Conservation (phyloP, 2,329 filamentous ascomycete genomes). For the Ceratocystis diversiconidia region DNA sequence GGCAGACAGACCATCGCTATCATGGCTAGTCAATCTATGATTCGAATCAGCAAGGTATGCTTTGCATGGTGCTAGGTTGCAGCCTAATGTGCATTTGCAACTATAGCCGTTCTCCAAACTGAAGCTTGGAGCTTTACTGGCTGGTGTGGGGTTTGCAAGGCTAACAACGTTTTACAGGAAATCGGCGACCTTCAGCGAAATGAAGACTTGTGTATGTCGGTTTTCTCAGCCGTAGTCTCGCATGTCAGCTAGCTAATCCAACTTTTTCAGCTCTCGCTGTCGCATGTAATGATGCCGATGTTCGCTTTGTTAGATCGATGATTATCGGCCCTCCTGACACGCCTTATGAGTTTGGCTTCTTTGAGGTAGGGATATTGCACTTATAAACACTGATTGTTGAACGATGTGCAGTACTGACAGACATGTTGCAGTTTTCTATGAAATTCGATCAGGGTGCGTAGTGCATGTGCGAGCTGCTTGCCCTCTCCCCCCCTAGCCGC, state of each 20-base stretch:
- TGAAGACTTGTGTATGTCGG: constrained; percentile 60
- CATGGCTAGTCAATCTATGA: constrained; percentile 75
- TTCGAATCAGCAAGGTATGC: constrained; percentile 67
- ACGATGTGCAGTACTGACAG: not conserved
- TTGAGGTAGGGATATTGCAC: constrained; percentile 47
- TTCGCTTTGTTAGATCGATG: constrained; percentile 72
- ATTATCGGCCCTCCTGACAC: constrained; percentile 89
- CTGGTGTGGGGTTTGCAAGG: constrained; percentile 11
- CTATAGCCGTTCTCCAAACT: no score
- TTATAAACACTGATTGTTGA: no score
- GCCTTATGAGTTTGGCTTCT: constrained; percentile 94
- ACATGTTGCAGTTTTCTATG: constrained; percentile 48
- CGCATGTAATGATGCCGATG: constrained; percentile 73
- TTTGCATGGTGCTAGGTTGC: not conserved
- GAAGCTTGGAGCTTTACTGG: no score
- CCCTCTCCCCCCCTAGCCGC: not conserved
- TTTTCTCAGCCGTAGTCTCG: not conserved
- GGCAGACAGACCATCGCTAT: constrained; percentile 17
- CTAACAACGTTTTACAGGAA: constrained; percentile 41
- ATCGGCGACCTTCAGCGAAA: constrained; percentile 72
- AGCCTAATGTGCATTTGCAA: not conserved
- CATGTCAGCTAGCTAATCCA: not conserved
- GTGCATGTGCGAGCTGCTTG: constrained; percentile 10
- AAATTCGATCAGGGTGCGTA: constrained; percentile 57
- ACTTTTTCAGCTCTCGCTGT: constrained; percentile 58